Evolutionary conservation across 345 rosid genomes (phyloP).

Genomic region (Boechera retrofracta): DNA sequence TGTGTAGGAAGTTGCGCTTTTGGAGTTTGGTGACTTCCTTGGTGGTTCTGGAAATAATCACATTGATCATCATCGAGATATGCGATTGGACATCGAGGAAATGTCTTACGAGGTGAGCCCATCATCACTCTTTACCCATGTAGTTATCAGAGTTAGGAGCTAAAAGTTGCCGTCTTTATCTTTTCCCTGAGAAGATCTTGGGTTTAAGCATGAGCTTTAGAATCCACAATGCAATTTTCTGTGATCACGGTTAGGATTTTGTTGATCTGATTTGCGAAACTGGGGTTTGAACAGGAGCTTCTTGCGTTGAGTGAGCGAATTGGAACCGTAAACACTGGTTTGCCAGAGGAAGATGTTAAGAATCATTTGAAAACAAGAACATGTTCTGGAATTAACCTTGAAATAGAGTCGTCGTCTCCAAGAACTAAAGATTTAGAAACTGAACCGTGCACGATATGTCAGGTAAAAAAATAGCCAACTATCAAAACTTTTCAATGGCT

Average conservation of each 20-base stretch:
- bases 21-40: conserved; percentile 71
- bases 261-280: conserved; percentile 26
- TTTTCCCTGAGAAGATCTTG: neutral
- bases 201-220: conserved; percentile 3
- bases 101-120: conserved; percentile 84
- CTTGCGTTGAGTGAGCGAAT: conserved; percentile 86
- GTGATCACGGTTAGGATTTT: conserved; percentile 16
- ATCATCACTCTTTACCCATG: neutral
- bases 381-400: conserved; percentile 58
- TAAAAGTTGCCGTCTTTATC: neutral
- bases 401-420: conserved; percentile 50
- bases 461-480: conserved; percentile 53
- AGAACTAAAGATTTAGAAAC: conserved; percentile 58
- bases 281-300: conserved; percentile 64
- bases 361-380: conserved; percentile 65
- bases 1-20: conserved; percentile 77
- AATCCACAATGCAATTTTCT: conserved; percentile 9
- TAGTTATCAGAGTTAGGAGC: neutral
- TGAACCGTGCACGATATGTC: conserved; percentile 91
- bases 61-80: conserved; percentile 84
- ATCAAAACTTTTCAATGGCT: conserved; percentile 10
- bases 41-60: conserved; percentile 55
- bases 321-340: conserved; percentile 82
- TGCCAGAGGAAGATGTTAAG: conserved; percentile 69
- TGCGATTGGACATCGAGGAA: conserved; percentile 95